Base-by-base conservation (phyloP, 768 basidiomycete genomes). In the Lepiota brunneoincarnata region DNA sequence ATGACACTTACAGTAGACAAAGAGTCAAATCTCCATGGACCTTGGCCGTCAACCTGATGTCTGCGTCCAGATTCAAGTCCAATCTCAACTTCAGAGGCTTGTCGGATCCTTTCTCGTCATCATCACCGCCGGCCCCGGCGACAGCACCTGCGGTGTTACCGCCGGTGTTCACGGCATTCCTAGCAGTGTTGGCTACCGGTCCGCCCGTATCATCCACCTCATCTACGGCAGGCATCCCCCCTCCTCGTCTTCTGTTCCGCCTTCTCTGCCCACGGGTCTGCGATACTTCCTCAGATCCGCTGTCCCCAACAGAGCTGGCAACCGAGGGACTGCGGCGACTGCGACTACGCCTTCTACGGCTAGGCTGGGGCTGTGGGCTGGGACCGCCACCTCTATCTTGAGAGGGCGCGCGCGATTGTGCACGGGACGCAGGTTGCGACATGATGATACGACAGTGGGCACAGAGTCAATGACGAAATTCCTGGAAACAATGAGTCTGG, bases 1-100 rank as follows among this genome's bases (percentile, higher is more conserved):
- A 51, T 37, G 14, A 35, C 51, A 60, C 63, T 64, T 43, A 64
- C 68, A 69, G 56, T 34, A 71, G 59, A 1, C 67, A 66, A 23
- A 70, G 63, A 0, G 70, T 70, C 5, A 72, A 54, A 46, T 72
- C 69, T 26, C 69, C 70, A 53, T 70, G 65, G 12, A 70, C 62
- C 45, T 64, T 59, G 26, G 70, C 71, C 49, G 67, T 70, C 52
- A 72, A 59, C 43, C 67, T 59, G 36, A 71, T 64, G 20, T 69
- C 67, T 39, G 69, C 68, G 45, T 71, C 67, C 52, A 72, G 49
- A 41, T 72, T 70, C 28, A 72, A 55, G 48, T 70, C 68, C 46
- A 70, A 54, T n/a, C 69, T 53, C 4, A 72, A 51, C 49, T 68
- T 67, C 38, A 54, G 35, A 12, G 63, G 58, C 18, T 59, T 62